phyloP scores from a whole-genome alignment of 2,329 filamentous ascomycete species.

The Cladobotryum mycophilum region DNA sequence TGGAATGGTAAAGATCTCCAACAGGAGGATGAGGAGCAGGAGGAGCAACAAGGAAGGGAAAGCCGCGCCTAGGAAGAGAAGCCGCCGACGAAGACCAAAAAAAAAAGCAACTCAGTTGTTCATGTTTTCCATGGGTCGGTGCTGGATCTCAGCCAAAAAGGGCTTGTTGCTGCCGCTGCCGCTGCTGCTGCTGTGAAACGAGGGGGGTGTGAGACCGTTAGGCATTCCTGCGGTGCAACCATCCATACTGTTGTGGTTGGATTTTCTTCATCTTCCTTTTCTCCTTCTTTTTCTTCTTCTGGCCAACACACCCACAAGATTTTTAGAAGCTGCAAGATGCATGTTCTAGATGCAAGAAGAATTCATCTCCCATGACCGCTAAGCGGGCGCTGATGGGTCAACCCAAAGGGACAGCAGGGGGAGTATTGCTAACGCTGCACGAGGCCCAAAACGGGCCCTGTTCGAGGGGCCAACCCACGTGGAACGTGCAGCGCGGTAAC shows the following conservation, averaged over 20 bases:
- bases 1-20: neutral
- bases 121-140: neutral
- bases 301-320: neutral
- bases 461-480: conserved; percentile 22
- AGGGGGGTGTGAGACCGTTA: neutral
- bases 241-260: too few species aligned
- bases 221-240: neutral
- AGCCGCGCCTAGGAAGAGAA: too few species aligned
- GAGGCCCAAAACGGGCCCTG: conserved; percentile 19
- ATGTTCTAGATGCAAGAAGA: neutral
- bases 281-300: neutral
- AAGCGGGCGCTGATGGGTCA: neutral
- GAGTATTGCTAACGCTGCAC: conserved; percentile 20
- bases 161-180: too few species aligned
- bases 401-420: conserved; percentile 8
- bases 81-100: neutral
- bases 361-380: conserved; percentile 1
- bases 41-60: neutral
- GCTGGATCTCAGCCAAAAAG: neutral
- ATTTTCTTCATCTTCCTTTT: too few species aligned
- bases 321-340: neutral
- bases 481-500: conserved; percentile 21
- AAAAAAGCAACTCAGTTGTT: neutral
- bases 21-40: neutral
- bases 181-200: too few species aligned